A percentile compares a stretch with the other conserved stretches of the same genome.
Conservation (phyloP, 129 eudicot genomes). For the Flaveria robusta region DNA sequence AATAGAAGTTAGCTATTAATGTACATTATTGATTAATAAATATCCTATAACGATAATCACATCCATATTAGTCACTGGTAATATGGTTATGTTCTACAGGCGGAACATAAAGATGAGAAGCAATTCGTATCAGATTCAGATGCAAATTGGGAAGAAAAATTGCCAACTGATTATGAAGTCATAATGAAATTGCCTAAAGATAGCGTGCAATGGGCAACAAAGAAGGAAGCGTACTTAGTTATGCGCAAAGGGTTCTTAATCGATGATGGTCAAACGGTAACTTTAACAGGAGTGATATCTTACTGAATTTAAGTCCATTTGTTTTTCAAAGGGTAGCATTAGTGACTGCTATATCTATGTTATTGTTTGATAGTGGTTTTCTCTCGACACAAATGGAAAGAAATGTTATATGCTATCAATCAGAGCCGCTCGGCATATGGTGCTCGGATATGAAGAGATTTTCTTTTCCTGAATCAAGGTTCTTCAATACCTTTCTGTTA, state of each 20-base stretch:
- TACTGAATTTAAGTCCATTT: no score
- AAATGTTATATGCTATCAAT: slow-evolving; percentile 18
- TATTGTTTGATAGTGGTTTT: slow-evolving; percentile 26
- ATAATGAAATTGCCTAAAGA: slow-evolving; percentile 4
- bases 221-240: slow-evolving; percentile 16
- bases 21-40: neutral
- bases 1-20: neutral
- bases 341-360: neutral
- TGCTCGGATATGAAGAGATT: neutral
- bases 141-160: slow-evolving; percentile 11
- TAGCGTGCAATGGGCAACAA: neutral
- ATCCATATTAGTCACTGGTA: neutral
- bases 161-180: slow-evolving; percentile 23
- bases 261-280: slow-evolving; percentile 15
- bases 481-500: neutral
- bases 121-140: neutral
- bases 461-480: slow-evolving; percentile 10
- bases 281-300: neutral
- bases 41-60: neutral
- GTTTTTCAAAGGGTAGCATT: no score
- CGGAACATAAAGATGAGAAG: neutral
- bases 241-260: slow-evolving; percentile 26
- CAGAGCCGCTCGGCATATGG: neutral
- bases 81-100: neutral
- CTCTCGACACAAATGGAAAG: slow-evolving; percentile 16